Base-by-base conservation (phyloP, 345 rosid species). In the Rhizophora apiculata region DNA sequence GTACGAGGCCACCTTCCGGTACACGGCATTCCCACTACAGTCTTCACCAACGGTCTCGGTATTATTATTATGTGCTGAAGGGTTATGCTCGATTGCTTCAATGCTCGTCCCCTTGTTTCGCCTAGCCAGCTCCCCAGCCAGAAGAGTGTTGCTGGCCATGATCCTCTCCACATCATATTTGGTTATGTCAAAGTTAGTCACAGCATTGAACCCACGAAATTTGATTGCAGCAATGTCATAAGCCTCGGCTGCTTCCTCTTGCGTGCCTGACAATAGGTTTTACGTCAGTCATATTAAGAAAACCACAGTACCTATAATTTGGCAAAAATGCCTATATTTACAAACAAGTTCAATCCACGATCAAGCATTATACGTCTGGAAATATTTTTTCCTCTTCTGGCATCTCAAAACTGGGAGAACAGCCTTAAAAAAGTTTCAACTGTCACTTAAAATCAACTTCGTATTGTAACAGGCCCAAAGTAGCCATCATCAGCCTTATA, bases 201-300 rank as follows among this genome's bases (percentile, higher is more conserved):
- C 96, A 2, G 96, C 96, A 64, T 86, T 89, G 0, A 76, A 86
- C 4, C 96, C 96, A 0, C 96, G 89, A 67, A 89, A 89, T 82
- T 89, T 89, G 48, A 89, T 87, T 0, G 96, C 96, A 9, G 96
- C 96, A 3, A 89, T 54, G 65, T 89, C 96, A 58, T 89, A 89
- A 27, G 96, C 91, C 70, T 89, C 96, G 1, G 96, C 96, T 13
- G 96, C 96, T 81, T 89, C 96, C 80, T 89, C 96, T 74, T 89
- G 96, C 19, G 96, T 87, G 72, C 93, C 93, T 87, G 74, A 24
- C 34, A 62, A 54, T 64, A 29, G 57, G 6, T 52, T 72, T 19
- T 0, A 46, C 1, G 10, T 9, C 7, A 30, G 24, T 60, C 43
- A 71, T 32, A 24, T 37, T 34, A 5, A 29, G 48, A 34, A 8